Percentiles rank a stretch among this genome's conserved stretches.
phyloP scores from a whole-genome alignment of 768 basidiomycete genomes.

The Galerina marginata region DNA sequence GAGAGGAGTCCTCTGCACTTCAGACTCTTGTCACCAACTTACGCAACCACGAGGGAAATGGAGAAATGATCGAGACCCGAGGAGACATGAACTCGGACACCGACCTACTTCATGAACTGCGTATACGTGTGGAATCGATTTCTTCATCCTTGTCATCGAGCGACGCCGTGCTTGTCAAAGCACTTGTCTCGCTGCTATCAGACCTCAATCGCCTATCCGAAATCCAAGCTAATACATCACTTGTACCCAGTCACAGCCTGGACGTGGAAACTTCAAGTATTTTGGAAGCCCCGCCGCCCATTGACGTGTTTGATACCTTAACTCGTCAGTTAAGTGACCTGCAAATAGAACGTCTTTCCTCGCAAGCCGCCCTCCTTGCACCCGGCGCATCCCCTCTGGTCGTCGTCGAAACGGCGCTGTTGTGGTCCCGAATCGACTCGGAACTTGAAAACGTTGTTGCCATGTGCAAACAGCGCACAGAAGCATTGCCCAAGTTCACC shows the following conservation, averaged over 20 bases:
- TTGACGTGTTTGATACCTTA: slow-evolving; percentile 63
- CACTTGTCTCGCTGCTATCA: slow-evolving; percentile 71
- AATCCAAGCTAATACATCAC: slow-evolving; percentile 37
- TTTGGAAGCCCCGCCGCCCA: slow-evolving; percentile 31
- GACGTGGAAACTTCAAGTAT: slow-evolving; percentile 18
- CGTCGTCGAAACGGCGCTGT: slow-evolving; percentile 62
- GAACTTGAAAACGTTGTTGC: slow-evolving; percentile 72
- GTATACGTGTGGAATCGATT: slow-evolving; percentile 54
- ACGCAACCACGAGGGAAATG: slow-evolving; percentile 49
- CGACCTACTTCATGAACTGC: slow-evolving; percentile 65
- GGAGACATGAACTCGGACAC: slow-evolving; percentile 44
- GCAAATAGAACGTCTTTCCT: slow-evolving; percentile 59
- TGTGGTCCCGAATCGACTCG: slow-evolving; percentile 79
- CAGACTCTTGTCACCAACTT: slow-evolving; percentile 69
- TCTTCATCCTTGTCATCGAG: slow-evolving; percentile 45
- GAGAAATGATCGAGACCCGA: slow-evolving; percentile 53
- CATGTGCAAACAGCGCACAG: slow-evolving; percentile 68
- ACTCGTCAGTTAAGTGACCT: slow-evolving; percentile 72
- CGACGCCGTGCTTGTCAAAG: slow-evolving; percentile 68
- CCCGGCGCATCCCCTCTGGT: slow-evolving; percentile 50
- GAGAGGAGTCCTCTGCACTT: slow-evolving; percentile 52
- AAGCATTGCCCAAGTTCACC: slow-evolving; percentile 34
- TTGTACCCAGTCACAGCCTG: slow-evolving; percentile 15
- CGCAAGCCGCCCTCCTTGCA: slow-evolving; percentile 40
- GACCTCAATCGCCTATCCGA: slow-evolving; percentile 70